Evolutionary conservation across 2,329 filamentous ascomycete genomes (phyloP), one percentile per base, ranked within the genome.

Genomic region (Sporothrix brunneoviolacea): DNA sequence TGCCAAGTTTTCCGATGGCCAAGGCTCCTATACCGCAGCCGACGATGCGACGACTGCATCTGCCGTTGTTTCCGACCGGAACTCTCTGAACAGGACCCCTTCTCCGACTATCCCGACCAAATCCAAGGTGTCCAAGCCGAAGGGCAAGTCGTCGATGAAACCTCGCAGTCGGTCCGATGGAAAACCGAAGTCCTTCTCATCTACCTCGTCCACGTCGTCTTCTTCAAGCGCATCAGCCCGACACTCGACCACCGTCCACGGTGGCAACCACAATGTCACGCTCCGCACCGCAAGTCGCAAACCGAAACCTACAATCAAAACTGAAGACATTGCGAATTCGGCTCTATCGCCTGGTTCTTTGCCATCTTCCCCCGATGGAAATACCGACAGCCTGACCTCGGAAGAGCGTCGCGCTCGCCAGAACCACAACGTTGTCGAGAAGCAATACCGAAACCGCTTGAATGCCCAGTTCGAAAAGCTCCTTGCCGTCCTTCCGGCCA

Each of bases 371-470:
- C 44, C 50, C 21, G 52, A 56, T 36, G 38, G 24, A 27, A 39
- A 36, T 8, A 13, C n/a, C 19, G 55, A 57, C 5, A 43, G 32
- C 12, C 46, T 55, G 48, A 54, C 51, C 6, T 42, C 42, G 0
- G 55, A 57, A n/a, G 55, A 55, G 44, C 53, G 49, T 8, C 55
- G 53, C 6, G 53, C 51, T 3, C 55, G 55, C 30, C 52, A 56
- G 54, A 66, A 65, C 39, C 71, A 74, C 57, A 74, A 74, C 59
- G 67, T 72, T 45, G 70, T 73, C 8, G 71, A 74, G 61, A 71
- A 73, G 58, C 70, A 73, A 57, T 74, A 74, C 61, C 69, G 71
- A 32, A 71, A 72, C 61, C 63, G 71, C 21, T 67, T 74, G 30
- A 74, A 73, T 53, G 61, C 63, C 3, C 69, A 74, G 58, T 74